A percentile compares a stretch with the other conserved stretches of the same genome.
phyloP scores from a whole-genome alignment of 225 moss, liverwort and hornwort species.

The Pseudisothecium myosuroides region DNA sequence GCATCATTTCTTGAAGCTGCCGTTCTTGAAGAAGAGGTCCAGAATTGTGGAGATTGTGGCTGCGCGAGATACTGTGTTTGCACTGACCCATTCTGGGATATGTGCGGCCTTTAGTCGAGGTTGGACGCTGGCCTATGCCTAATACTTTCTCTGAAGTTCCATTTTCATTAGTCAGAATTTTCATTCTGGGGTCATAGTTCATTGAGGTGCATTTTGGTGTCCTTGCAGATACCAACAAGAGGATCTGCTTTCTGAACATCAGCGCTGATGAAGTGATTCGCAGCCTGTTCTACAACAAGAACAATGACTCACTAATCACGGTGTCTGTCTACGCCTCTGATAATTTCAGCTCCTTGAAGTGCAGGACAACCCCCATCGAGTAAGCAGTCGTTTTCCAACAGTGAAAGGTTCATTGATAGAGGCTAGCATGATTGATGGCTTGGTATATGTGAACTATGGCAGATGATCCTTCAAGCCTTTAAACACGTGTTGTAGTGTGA shows the following conservation, averaged over 20 bases:
- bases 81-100: slow-evolving; percentile 68
- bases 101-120: slow-evolving; percentile 88
- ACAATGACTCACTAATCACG: slow-evolving; percentile 69
- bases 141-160: neutral
- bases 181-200: neutral
- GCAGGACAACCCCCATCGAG: slow-evolving; percentile 80
- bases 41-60: slow-evolving; percentile 85
- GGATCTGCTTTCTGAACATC: slow-evolving; percentile 73
- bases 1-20: slow-evolving; percentile 66
- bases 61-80: slow-evolving; percentile 77
- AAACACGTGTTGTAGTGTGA: neutral
- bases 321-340: slow-evolving; percentile 71
- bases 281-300: slow-evolving; percentile 79
- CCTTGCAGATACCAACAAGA: slow-evolving; percentile 55
- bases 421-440: neutral
- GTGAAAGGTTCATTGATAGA: neutral
- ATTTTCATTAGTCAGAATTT: neutral
- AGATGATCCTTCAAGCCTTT: too few relatives aligned
- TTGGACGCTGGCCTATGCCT: neutral
- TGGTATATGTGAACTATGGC: neutral
- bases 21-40: slow-evolving; percentile 74
- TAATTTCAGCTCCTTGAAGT: slow-evolving; percentile 77
- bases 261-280: slow-evolving; percentile 74
- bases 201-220: neutral
- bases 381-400: neutral